A percentile compares a stretch with the other conserved stretches of the same genome.
These are phyloP conservation scores for Myriosclerotinia scirpicola DNA, from an alignment of 2,329 filamentous ascomycete genomes.

Conservation along the genomic window DNA sequence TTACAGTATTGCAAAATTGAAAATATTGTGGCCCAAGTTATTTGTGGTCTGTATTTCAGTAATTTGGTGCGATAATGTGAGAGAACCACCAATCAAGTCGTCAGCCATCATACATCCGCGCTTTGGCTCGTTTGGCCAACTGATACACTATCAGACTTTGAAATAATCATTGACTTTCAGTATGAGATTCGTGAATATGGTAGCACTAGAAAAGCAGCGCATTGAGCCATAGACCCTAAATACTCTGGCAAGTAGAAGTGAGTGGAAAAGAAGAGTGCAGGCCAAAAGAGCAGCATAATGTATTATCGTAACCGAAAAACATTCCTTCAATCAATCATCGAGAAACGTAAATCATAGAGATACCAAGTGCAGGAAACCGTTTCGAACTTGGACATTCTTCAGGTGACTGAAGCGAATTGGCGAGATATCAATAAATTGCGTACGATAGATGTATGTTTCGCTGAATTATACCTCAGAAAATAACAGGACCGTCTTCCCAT, in stretches of 20 bases:
- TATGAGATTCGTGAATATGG: not conserved
- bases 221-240: not conserved
- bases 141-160: not conserved
- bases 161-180: not conserved
- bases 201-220: not conserved
- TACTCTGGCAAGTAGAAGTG: not conserved
- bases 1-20: not conserved
- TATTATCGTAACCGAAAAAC: not conserved
- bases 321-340: not conserved
- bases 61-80: not conserved
- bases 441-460: no score
- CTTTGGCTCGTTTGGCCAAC: not conserved
- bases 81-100: not conserved
- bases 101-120: not conserved
- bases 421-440: not conserved
- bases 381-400: not conserved
- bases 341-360: not conserved
- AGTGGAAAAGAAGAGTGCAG: not conserved
- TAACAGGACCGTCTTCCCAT: conserved; percentile 16
- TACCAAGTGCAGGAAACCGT: not conserved
- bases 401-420: not conserved
- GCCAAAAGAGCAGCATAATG: not conserved
- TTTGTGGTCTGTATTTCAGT: not conserved
- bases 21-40: not conserved
- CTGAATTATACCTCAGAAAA: conserved; percentile 13